These are phyloP conservation scores for Diutina ranongensis DNA, from an alignment of 1,139 yeast species.

Conservation along the genomic window DNA sequence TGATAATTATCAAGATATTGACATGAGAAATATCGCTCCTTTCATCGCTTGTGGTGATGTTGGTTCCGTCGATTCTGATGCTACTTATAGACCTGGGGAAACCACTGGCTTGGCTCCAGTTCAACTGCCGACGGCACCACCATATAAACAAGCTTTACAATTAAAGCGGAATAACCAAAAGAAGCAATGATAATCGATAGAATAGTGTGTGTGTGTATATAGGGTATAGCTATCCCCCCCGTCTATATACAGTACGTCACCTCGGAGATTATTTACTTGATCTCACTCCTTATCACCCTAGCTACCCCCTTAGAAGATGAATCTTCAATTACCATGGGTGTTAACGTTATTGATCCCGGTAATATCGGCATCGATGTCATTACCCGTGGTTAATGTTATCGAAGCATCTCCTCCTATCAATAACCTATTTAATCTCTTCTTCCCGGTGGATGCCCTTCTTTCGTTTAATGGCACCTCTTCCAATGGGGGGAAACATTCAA, in stretches of 20 bases:
- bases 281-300: too few relatives aligned
- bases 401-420: not conserved
- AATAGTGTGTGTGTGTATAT: not conserved
- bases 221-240: too few relatives aligned
- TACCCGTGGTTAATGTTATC: not conserved
- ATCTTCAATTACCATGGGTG: too few relatives aligned
- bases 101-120: slow-evolving; percentile 67
- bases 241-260: too few relatives aligned
- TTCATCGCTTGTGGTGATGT: slow-evolving; percentile 93
- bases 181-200: not conserved
- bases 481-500: too few relatives aligned
- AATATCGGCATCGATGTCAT: not conserved
- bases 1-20: slow-evolving; percentile 42
- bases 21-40: slow-evolving; percentile 59
- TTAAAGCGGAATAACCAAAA: slow-evolving; percentile 9
- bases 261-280: too few relatives aligned
- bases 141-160: slow-evolving; percentile 84
- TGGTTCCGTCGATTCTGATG: slow-evolving; percentile 82
- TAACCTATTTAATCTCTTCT: not conserved
- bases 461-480: not conserved
- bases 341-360: not conserved
- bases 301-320: too few relatives aligned
- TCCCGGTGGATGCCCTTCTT: slow-evolving; percentile 1
- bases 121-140: slow-evolving; percentile 93
- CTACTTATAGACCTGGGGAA: slow-evolving; percentile 51